Evolutionary conservation across 257 asterid species (phyloP).

Genomic region (Solanum virginianum): DNA sequence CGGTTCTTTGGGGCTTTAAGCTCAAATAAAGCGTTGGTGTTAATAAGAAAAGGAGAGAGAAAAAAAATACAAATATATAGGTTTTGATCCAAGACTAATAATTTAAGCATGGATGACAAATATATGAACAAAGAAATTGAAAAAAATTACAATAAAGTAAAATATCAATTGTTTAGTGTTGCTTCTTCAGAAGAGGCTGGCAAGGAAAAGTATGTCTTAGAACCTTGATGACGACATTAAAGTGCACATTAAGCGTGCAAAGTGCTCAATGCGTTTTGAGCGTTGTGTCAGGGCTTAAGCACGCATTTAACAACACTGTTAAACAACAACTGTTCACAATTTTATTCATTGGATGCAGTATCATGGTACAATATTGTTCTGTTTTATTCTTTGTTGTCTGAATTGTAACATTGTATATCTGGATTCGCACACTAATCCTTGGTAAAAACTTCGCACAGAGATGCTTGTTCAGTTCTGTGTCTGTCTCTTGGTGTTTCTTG

Average conservation of each 20-base stretch:
- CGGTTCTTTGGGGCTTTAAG: not conserved
- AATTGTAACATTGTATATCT: not conserved
- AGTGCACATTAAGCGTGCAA: not conserved
- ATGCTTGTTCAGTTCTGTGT: not conserved
- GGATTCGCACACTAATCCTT: not conserved
- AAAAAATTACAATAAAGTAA: not conserved
- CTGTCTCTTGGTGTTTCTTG: not conserved
- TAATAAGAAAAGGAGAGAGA: not conserved
- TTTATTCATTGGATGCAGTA: not conserved
- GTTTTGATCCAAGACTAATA: not conserved
- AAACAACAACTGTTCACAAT: not conserved
- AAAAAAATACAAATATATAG: not conserved
- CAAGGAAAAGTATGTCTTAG: not conserved
- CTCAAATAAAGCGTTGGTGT: not conserved
- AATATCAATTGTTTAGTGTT: not conserved
- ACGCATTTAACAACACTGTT: not conserved
- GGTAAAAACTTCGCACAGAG: not conserved
- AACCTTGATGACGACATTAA: not conserved
- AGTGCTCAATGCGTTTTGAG: not conserved
- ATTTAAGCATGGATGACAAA: not conserved
- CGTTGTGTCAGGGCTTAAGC: not conserved
- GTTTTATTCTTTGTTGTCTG: not conserved
- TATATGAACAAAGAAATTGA: not conserved
- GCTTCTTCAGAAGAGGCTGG: not conserved
- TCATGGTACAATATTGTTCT: not conserved